Evolutionary conservation across 371 early-diverging fungal genomes (phyloP), one percentile per base, ranked within the genome.

Genomic region (Mucor lusitanicus): DNA sequence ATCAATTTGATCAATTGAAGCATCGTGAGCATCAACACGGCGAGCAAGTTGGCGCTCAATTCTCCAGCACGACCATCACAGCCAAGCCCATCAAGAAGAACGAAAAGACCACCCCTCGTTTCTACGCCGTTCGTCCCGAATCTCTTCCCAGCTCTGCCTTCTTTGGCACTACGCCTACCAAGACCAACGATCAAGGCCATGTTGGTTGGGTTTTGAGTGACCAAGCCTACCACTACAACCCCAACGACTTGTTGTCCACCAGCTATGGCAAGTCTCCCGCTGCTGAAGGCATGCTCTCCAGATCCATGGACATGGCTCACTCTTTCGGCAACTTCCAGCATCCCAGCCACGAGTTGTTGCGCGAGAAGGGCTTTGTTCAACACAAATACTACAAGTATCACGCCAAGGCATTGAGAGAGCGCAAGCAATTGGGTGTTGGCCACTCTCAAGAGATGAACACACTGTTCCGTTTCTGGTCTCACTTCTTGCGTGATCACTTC

Each of bases 391-490:
- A 92, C 82, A 93, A 94, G 79, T 97, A 94, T 84, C 96, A 94
- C 69, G 91, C 90, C 69, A 92, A 94, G 83, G 98, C 98, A n/a
- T 78, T 96, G 40, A 90, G 89, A 63, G 98, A 97, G 75, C 96
- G 98, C 72, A 94, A 94, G 79, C 88, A 89, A 61, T 85, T 91
- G 39, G 98, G 98, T 15, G 83, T 87, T n/a, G 97, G 98, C 15
- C 92, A 90, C 25, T 94, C 94, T n/a, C 96, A 94, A 65, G 98
- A 97, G 75, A 97, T 97, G 98, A 97, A 97, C 85, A 97, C 97
- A 3, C 80, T 97, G 63, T 97, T 92, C 90, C 91, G 97, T 21
- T 98, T 98, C 92, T 98, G 98, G 98, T 94, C 93, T 59, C 97
- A 98, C 82, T 98, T 97, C 76, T 84, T 98, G 77, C 95, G 97